Evolutionary conservation across 2,329 filamentous ascomycete species (phyloP).

Genomic region (Paecilomyces variotii): DNA sequence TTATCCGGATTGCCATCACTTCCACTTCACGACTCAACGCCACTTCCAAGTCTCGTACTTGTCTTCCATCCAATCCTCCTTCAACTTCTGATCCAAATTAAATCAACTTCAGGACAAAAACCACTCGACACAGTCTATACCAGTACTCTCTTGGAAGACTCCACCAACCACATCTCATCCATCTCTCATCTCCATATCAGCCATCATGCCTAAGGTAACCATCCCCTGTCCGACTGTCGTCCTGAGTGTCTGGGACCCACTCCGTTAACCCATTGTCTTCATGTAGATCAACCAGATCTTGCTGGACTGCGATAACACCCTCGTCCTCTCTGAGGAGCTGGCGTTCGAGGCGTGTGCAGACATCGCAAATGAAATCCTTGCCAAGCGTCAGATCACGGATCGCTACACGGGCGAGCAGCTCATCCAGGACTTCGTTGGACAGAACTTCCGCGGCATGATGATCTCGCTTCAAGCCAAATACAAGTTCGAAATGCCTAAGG

Average conservation of each 20-base stretch:
- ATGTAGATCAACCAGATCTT: slow-evolving; percentile 60
- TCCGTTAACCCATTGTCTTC: slow-evolving; percentile 7
- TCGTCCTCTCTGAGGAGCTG: slow-evolving; percentile 82
- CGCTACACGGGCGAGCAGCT: slow-evolving; percentile 72
- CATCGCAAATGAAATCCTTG: slow-evolving; percentile 78
- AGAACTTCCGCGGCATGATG: slow-evolving; percentile 94
- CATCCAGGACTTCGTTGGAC: slow-evolving; percentile 80
- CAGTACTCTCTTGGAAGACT: background rate
- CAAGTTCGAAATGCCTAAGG: slow-evolving; percentile 59
- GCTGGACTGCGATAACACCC: slow-evolving; percentile 78
- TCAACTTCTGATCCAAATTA: background rate
- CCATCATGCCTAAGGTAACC: slow-evolving; percentile 26
- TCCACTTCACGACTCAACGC: slow-evolving; percentile 13
- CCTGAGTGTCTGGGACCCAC: slow-evolving; percentile 2
- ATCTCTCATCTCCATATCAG: background rate
- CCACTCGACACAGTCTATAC: background rate
- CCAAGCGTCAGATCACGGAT: slow-evolving; percentile 53
- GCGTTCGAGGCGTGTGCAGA: slow-evolving; percentile 88
- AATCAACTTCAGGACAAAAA: too few species aligned
- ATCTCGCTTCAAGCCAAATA: slow-evolving; percentile 65
- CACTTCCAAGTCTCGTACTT: background rate
- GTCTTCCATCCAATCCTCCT: background rate
- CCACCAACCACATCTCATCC: background rate
- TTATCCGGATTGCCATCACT: slow-evolving; percentile 1
- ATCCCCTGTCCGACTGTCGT: slow-evolving; percentile 2